Conservation (phyloP, 2,329 filamentous ascomycete species). For the Cladobotryum protrusum region DNA sequence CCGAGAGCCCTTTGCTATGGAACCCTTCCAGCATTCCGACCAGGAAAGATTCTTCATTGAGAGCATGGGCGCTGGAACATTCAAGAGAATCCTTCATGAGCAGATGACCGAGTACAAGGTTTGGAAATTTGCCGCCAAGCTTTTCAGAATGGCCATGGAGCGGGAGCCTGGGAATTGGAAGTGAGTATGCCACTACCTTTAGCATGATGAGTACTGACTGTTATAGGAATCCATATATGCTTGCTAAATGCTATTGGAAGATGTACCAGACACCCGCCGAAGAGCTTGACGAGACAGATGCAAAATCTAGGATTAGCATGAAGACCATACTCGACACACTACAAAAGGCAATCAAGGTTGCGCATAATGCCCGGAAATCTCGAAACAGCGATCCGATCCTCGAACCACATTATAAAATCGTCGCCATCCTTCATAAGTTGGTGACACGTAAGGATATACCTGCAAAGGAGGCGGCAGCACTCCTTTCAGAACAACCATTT, state of each 20-base stretch:
- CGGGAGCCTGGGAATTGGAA: slow-evolving; percentile 52
- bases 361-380: slow-evolving; percentile 47
- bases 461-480: slow-evolving; percentile 42
- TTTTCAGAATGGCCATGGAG: slow-evolving; percentile 51
- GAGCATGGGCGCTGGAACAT: slow-evolving; percentile 42
- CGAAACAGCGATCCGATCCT: slow-evolving; percentile 68
- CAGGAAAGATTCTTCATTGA: slow-evolving; percentile 53
- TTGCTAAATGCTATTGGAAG: slow-evolving; percentile 58
- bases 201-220: not conserved
- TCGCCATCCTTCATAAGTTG: slow-evolving; percentile 76
- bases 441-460: slow-evolving; percentile 49
- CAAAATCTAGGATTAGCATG: slow-evolving; percentile 24
- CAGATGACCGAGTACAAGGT: slow-evolving; percentile 55
- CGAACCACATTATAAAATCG: slow-evolving; percentile 88
- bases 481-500: slow-evolving; percentile 52
- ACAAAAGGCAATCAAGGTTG: slow-evolving; percentile 45
- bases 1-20: slow-evolving; percentile 57
- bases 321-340: slow-evolving; percentile 42
- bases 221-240: slow-evolving; percentile 53
- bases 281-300: slow-evolving; percentile 38
- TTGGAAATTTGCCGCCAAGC: slow-evolving; percentile 53
- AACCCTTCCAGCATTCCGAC: slow-evolving; percentile 51
- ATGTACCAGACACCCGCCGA: slow-evolving; percentile 49
- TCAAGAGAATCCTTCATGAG: slow-evolving; percentile 45
- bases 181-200: slow-evolving; percentile 27